Evolutionary conservation across 129 eudicot genomes (phyloP).

Genomic region (Flaveria ramosissima): DNA sequence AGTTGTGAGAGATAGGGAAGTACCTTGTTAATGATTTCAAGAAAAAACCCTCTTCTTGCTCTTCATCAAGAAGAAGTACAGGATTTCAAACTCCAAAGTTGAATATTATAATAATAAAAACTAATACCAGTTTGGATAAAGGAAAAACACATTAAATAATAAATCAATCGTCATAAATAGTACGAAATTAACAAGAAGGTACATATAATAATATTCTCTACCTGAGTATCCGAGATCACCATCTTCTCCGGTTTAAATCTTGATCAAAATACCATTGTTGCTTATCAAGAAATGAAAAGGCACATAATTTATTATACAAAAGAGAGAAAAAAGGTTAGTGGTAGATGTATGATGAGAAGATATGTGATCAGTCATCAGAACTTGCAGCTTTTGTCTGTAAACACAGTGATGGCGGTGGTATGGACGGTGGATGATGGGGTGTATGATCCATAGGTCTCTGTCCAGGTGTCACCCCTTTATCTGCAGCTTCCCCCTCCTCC

Average conservation of each 20-base stretch:
- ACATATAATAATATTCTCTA: slow-evolving; percentile 13
- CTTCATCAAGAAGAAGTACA: slow-evolving; percentile 38
- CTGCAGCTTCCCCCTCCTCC: slow-evolving; percentile 20
- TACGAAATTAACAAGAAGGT: slow-evolving; percentile 34
- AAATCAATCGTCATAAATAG: slow-evolving; percentile 27
- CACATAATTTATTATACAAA: neutral
- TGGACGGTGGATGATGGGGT: slow-evolving; percentile 24
- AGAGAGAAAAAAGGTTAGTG: neutral
- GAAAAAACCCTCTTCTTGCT: slow-evolving; percentile 26
- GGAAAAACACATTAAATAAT: slow-evolving; percentile 29
- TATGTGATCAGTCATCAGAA: slow-evolving; percentile 18
- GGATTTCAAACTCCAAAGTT: slow-evolving; percentile 36
- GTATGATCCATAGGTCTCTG: slow-evolving; percentile 6
- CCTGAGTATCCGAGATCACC: slow-evolving; percentile 25
- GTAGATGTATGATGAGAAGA: neutral
- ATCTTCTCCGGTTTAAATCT: slow-evolving; percentile 32
- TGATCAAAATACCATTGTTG: slow-evolving; percentile 21
- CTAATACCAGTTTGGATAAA: slow-evolving; percentile 16
- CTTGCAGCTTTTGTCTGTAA: slow-evolving; percentile 24
- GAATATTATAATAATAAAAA: slow-evolving; percentile 23
- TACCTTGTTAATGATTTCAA: slow-evolving; percentile 30
- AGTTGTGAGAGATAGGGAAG: neutral
- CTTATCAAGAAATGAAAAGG: slow-evolving; percentile 12
- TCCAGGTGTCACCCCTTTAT: slow-evolving; percentile 36
- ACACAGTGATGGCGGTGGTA: slow-evolving; percentile 18